A percentile compares a stretch with the other conserved stretches of the same genome.
Conservation (phyloP, 495 filamentous ascomycete genomes). For the Pyrenopolyporus hunteri region DNA sequence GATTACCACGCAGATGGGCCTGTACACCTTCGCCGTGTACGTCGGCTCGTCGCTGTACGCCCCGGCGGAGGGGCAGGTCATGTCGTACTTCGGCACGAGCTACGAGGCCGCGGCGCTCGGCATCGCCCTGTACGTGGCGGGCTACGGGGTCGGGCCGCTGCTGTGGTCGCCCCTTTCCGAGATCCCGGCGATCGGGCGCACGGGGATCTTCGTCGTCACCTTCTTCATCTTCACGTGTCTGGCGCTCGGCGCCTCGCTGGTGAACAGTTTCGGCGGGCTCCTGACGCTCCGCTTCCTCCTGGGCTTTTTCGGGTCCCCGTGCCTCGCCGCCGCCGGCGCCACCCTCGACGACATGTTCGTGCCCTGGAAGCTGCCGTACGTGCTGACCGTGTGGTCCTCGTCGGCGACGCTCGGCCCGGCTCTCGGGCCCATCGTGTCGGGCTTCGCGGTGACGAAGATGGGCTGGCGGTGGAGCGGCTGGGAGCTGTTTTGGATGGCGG, state of each 20-base stretch:
- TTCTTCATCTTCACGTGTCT: conserved; percentile 73
- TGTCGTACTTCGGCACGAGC: conserved; percentile 55
- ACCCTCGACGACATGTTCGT: conserved; percentile 80
- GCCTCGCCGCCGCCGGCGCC: conserved; percentile 80
- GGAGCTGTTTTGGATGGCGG: conserved; percentile 61
- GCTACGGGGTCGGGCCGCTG: conserved; percentile 63
- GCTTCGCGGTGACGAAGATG: conserved; percentile 59
- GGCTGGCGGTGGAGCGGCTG: conserved; percentile 59
- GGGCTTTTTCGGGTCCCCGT: conserved; percentile 76
- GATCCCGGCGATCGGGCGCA: conserved; percentile 70
- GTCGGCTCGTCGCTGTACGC: conserved; percentile 57
- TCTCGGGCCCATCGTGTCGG: conserved; percentile 62
- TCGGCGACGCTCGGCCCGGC: conserved; percentile 47
- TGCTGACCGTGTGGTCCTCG: conserved; percentile 64
- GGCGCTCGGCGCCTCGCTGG: conserved; percentile 76
- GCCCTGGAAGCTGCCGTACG: conserved; percentile 72
- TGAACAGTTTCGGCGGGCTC: conserved; percentile 71
- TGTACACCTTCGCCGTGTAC: conserved; percentile 58
- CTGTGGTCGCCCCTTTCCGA: conserved; percentile 58
- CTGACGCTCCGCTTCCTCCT: conserved; percentile 74
- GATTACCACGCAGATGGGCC: conserved; percentile 60
- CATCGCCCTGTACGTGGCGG: conserved; percentile 65
- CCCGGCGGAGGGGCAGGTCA: conserved; percentile 50
- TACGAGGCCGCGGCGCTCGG: conserved; percentile 60
- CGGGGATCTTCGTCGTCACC: conserved; percentile 71